Evolutionary conservation across 2,329 filamentous ascomycete genomes (phyloP).

Genomic region (Aureobasidium sp.): DNA sequence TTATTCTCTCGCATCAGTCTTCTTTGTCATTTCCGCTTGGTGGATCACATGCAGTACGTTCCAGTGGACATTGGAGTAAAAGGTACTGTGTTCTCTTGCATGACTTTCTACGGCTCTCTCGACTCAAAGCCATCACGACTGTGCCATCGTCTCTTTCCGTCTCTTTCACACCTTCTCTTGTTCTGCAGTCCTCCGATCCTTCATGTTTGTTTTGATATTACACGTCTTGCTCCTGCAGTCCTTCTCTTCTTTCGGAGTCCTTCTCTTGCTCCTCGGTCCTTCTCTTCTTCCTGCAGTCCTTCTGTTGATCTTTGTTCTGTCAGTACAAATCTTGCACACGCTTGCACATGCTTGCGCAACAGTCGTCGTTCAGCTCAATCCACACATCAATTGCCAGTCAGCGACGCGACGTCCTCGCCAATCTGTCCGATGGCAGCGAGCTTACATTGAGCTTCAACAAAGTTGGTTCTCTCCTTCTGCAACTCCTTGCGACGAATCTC

Average conservation of each 20-base stretch:
- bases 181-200: neutral
- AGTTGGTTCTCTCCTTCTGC: conserved; percentile 15
- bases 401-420: neutral
- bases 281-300: neutral
- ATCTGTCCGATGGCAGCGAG: conserved; percentile 10
- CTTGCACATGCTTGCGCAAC: neutral
- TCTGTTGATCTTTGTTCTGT: neutral
- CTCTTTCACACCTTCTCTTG: neutral
- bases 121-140: too few species aligned
- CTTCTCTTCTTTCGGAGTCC: neutral
- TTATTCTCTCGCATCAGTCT: too few species aligned
- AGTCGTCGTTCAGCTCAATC: neutral
- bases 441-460: conserved; percentile 15
- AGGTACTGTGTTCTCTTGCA: neutral
- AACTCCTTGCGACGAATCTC: conserved; percentile 19
- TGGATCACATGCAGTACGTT: too few species aligned
- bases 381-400: neutral
- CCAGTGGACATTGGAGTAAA: neutral
- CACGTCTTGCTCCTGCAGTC: too few species aligned
- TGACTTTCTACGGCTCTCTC: neutral
- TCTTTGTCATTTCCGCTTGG: too few species aligned
- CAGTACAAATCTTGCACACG: neutral
- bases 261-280: neutral
- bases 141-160: neutral
- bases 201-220: too few species aligned